Evolutionary conservation across 345 rosid species (phyloP), one percentile per base, ranked within the genome.

Genomic region (Aethionema arabicum): DNA sequence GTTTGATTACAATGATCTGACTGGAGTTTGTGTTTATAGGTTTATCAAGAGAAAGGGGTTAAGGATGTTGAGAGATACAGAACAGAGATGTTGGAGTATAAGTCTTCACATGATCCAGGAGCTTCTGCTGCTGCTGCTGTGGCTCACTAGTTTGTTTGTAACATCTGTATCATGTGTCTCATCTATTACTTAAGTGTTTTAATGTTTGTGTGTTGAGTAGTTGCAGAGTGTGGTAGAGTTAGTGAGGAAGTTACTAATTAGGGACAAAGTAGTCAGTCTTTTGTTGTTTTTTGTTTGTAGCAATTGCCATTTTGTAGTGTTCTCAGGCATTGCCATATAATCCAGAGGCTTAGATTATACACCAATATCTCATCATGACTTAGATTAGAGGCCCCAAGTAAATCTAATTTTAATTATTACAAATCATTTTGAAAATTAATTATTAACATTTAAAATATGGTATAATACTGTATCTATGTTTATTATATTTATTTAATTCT

Each of bases 51-150:
- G 61, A 85, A 77, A 71, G 84, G 91, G 45, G 37, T 77, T 56
- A 70, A 75, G 79, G 96, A 88, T 61, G 83, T 81, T 77, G 91
- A 79, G 77, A 84, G 91, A 73, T 85, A 81, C 77, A 74, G 66
- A 78, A 69, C 48, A 5, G 96, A 88, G 77, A 82, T 91, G 96
- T 41, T 56, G 79, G 80, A 80, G 51, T 79, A 84, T 66, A 76
- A 61, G 41, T 76, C 86, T 41, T 68, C 83, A 15, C 67, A 75
- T 42, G 52, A 82, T 72, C 4, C 76, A 68, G 63, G 95, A 85
- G 52, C 72, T 82, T 42, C 96, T 90, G 30, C 67, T 78, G 32
- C 93, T 76, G 65, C 91, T 74, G 61, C 69, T 36, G 43, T 56
- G 65, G 47, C 72, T 12, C 70, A 49, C 54, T 63, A 63, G 74